A percentile compares a stretch with the other conserved stretches of the same genome.
These are phyloP conservation scores for Beauveria bassiana DNA, from an alignment of 2,329 filamentous ascomycete species.

Conservation along the genomic window DNA sequence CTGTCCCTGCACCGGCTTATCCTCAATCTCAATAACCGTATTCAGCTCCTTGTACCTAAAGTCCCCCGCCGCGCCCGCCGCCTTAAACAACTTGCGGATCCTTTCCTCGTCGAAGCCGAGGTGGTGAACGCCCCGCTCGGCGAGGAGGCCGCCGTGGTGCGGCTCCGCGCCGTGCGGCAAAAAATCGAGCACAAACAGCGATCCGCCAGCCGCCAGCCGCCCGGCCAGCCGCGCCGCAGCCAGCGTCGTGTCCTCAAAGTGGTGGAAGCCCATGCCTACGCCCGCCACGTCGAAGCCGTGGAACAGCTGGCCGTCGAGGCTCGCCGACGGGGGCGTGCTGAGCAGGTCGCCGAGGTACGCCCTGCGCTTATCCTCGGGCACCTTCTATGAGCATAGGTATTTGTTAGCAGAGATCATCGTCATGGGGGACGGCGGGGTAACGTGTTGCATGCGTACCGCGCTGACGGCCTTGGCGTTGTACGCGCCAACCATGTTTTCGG, in stretches of 20 bases:
- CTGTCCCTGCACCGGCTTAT: conserved; percentile 21
- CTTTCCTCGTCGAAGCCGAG: conserved; percentile 56
- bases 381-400: conserved; percentile 31
- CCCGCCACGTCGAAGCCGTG: conserved; percentile 61
- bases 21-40: conserved; percentile 38
- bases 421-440: no score
- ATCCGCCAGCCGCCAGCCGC: conserved; percentile 57
- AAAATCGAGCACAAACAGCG: conserved; percentile 62
- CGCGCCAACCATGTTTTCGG: conserved; percentile 58
- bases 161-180: conserved; percentile 40
- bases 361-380: conserved; percentile 43
- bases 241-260: conserved; percentile 57
- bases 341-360: conserved; percentile 53
- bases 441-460: conserved; percentile 31
- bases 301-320: conserved; percentile 54
- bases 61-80: conserved; percentile 50
- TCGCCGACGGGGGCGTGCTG: conserved; percentile 39
- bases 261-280: conserved; percentile 57
- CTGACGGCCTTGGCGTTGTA: conserved; percentile 56
- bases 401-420: not conserved
- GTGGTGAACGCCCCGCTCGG: conserved; percentile 49
- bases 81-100: conserved; percentile 52
- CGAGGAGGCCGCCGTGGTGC: conserved; percentile 13
- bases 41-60: conserved; percentile 51
- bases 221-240: conserved; percentile 51